Evolutionary conservation across 2,329 filamentous ascomycete genomes (phyloP).

Genomic region (Dactylellina cionopaga): DNA sequence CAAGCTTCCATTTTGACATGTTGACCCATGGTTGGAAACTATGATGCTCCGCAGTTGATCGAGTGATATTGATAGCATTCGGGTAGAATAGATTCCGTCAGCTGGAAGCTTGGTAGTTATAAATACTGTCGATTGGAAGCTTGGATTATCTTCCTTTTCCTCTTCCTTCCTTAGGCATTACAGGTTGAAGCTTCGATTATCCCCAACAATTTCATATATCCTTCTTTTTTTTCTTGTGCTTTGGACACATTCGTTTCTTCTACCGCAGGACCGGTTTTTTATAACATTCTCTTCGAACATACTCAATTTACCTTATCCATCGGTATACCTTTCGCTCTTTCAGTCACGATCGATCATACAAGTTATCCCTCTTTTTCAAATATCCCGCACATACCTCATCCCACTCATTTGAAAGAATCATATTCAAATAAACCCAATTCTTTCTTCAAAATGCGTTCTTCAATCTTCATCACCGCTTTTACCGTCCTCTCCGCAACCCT

Average conservation of each 20-base stretch:
- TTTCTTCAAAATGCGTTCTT: constrained; percentile 43
- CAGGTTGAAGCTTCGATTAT: constrained; percentile 52
- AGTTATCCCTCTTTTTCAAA: not conserved
- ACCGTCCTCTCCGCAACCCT: constrained; percentile 46
- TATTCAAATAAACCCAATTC: not conserved
- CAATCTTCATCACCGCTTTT: constrained; percentile 28
- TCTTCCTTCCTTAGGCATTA: constrained; percentile 45
- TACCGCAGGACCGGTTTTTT: constrained; percentile 41
- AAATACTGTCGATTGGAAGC: not conserved
- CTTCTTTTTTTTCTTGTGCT: constrained; percentile 18
- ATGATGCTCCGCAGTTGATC: too few species aligned
- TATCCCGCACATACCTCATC: too few species aligned
- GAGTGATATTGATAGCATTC: too few species aligned
- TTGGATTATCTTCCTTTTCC: not conserved
- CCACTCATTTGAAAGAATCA: not conserved
- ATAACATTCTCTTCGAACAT: not conserved
- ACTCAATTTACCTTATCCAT: constrained; percentile 1
- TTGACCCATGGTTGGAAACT: too few species aligned
- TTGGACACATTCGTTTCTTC: constrained; percentile 46
- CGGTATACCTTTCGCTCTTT: not conserved
- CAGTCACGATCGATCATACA: not conserved
- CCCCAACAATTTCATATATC: not conserved
- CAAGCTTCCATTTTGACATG: constrained; percentile 16
- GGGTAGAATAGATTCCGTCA: constrained; percentile 12
- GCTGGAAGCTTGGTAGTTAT: not conserved